Conservation (phyloP, 768 basidiomycete species). For the Fomitopsis serialis region DNA sequence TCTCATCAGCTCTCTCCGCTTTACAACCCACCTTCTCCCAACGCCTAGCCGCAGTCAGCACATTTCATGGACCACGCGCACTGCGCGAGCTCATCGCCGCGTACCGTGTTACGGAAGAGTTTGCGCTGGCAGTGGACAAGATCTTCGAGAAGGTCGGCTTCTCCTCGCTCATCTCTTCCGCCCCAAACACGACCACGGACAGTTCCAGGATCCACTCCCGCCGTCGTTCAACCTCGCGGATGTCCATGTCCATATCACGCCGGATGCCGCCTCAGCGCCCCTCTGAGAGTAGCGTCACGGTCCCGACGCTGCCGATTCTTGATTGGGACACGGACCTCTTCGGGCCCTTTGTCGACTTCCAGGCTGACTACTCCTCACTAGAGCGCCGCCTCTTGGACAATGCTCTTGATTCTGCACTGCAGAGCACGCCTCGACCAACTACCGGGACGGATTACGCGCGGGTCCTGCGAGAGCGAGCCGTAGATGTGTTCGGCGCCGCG, state of each 20-base stretch:
- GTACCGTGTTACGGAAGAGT: constrained; percentile 77
- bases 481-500: constrained; percentile 69
- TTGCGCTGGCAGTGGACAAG: constrained; percentile 67
- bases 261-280: constrained; percentile 18
- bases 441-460: constrained; percentile 44
- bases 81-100: constrained; percentile 67
- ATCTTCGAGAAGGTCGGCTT: constrained; percentile 63
- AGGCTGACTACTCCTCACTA: constrained; percentile 74
- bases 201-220: constrained; percentile 5
- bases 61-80: constrained; percentile 54
- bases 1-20: constrained; percentile 73
- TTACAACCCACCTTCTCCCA: constrained; percentile 81
- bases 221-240: constrained; percentile 18
- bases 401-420: constrained; percentile 44
- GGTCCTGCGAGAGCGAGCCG: constrained; percentile 65
- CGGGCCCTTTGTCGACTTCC: constrained; percentile 91
- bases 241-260: constrained; percentile 29
- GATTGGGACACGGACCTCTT: constrained; percentile 93
- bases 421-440: constrained; percentile 22
- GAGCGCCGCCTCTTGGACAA: constrained; percentile 70
- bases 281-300: constrained; percentile 23
- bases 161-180: constrained; percentile 23
- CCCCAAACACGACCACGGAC: constrained; percentile 19
- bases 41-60: constrained; percentile 66
- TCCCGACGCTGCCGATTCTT: constrained; percentile 9